These are phyloP conservation scores for Phytophthora brassicae DNA, from an alignment of 352 stramenopile species.

Conservation along the genomic window DNA sequence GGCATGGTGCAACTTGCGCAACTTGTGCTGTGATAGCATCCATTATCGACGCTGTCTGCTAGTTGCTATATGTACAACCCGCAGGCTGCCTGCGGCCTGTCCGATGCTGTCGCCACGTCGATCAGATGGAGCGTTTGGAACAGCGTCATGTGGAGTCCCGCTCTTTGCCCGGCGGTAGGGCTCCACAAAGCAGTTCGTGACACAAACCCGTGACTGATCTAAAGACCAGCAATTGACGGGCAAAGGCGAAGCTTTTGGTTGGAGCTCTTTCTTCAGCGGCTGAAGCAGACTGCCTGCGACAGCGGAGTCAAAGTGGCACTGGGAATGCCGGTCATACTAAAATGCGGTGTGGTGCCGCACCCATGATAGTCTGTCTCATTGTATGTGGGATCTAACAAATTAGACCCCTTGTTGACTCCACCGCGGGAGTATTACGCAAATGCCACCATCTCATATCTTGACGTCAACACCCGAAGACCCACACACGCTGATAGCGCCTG, in stretches of 20 bases:
- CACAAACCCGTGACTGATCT: constrained; percentile 5
- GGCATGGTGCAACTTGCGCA: too few species aligned
- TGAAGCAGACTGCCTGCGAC: constrained; percentile 7
- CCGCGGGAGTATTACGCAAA: neutral
- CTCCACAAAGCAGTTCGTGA: too few species aligned
- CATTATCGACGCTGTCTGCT: neutral
- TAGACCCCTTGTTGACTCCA: constrained; percentile 24
- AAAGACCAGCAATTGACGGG: constrained; percentile 13
- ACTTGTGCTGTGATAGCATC: neutral
- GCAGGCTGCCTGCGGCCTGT: neutral
- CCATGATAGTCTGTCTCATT: neutral
- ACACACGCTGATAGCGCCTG: too few species aligned
- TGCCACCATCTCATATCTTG: neutral
- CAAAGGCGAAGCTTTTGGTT: neutral
- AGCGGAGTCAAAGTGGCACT: constrained; percentile 16
- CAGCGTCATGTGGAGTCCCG: constrained; percentile 24
- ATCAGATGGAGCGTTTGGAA: constrained; percentile 3
- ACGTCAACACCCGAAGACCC: constrained; percentile 11
- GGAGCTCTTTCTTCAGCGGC: neutral
- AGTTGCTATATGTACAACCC: too few species aligned
- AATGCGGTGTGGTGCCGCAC: constrained; percentile 19
- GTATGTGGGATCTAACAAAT: neutral
- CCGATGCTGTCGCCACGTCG: constrained; percentile 2
- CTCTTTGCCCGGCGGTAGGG: constrained; percentile 18
- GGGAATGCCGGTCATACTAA: constrained; percentile 8